A percentile compares a stretch with the other conserved stretches of the same genome.
Conservation (phyloP, 441 rosid species). For the Hypseocharis bilobata region DNA sequence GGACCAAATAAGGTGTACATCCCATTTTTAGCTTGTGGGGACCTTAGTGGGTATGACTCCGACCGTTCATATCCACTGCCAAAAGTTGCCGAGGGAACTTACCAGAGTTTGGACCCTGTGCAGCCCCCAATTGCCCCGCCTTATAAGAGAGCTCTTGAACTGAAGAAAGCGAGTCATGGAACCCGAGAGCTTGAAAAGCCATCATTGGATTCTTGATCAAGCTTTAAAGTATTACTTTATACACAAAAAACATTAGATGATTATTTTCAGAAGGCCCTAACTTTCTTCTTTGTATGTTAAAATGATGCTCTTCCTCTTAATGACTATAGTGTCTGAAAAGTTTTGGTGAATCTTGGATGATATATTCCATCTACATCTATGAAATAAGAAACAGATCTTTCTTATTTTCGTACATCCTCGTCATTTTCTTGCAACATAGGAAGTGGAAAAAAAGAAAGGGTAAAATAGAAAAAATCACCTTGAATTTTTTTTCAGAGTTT, state of each 20-base stretch:
- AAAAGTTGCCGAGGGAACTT: conserved; percentile 59
- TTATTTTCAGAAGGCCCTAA: background rate
- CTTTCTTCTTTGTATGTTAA: too few species aligned
- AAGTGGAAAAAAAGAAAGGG: too few species aligned
- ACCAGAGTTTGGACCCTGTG: conserved; percentile 82
- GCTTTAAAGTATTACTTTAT: background rate
- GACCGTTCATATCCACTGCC: conserved; percentile 87
- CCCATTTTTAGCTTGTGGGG: conserved; percentile 88
- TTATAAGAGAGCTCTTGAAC: conserved; percentile 78
- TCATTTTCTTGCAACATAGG: too few species aligned
- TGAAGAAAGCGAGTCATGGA: conserved; percentile 77
- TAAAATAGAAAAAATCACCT: too few species aligned
- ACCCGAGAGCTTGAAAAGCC: conserved; percentile 35
- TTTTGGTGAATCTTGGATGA: too few species aligned
- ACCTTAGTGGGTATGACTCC: conserved; percentile 77
- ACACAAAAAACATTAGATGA: background rate
- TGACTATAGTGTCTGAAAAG: background rate
- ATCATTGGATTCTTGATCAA: conserved; percentile 43
- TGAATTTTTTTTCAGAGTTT: too few species aligned
- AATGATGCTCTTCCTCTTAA: background rate
- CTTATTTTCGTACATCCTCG: too few species aligned
- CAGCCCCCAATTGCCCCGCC: conserved; percentile 94
- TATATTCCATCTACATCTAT: too few species aligned
- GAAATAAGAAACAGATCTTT: too few species aligned
- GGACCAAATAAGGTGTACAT: conserved; percentile 84